Evolutionary conservation across 306 rosid species (phyloP), one percentile per base, ranked within the genome.

Genomic region (Fagus crenata): DNA sequence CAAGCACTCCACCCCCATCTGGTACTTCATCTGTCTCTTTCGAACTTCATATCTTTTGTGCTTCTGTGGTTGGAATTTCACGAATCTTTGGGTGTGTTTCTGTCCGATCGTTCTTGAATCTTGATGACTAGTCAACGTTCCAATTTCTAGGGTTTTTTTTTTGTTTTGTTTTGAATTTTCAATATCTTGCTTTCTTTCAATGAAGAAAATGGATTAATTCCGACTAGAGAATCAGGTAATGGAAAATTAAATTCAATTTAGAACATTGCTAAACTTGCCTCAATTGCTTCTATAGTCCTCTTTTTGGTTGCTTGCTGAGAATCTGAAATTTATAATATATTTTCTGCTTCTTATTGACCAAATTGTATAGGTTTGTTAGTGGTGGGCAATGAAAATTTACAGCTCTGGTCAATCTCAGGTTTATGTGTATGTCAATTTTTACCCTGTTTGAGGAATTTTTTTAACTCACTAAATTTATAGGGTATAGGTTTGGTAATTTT

Each of bases 101-200:
- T 43, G 15, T 14, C 5, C 61, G 46, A 40, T 81, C 12, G 71
- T 67, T 82, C 74, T 82, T 78, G 53, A 17, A 59, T 82, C 74
- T 82, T 78, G 53, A 17, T 63, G 51, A 36, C 9, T 32, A 22
- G 65, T 82, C 74, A 51, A 79, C 56, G 46, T 56, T 69, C 61
- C 61, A 60, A 65, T 43, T 22, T 78, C 55, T 37, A 67, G 73
- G 69, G 60, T 61, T 40, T 76, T 64, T 35, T 8, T 14, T 42
- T 71, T 39, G 8, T 11, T 6, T 22, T 68, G 81, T 59, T 32
- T 15, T 0, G 3, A 6, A 14, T 14, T 37, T 64, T 64, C n/a
- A 64, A 35, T 35, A 7, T 64, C 12, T 6, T 18, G 7, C 5
- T 46, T 46, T 46, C 51, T 0, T 46, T 22, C 28, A 22, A 22